Evolutionary conservation across 176 grass and related monocot species (phyloP), one percentile per base, ranked within the genome.

Genomic region (Carex kokanica): DNA sequence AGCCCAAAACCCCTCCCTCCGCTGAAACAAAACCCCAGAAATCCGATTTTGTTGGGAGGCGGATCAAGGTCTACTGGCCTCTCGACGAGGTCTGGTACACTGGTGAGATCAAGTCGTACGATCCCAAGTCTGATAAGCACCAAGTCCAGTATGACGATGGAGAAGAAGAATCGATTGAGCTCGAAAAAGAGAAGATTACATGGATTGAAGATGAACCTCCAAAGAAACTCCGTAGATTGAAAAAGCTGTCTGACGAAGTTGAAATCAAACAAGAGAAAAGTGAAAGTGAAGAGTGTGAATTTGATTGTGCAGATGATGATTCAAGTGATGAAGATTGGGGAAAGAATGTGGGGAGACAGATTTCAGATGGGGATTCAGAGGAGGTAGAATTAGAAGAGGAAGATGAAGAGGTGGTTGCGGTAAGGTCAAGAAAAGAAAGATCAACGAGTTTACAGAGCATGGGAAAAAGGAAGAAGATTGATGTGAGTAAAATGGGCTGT

Each of bases 41-140:
- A 47, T 78, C 58, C 15, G 92, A 93, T 51, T 90, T 64, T 66
- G 80, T 95, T 43, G 92, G 95, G 34, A 78, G 78, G 87, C 82
- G 89, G 79, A 80, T 98, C 79, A 92, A 87, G 82, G 92, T 98
- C 23, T 95, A 91, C 79, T 98, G 92, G 95, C 89, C 92, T 13
- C 87, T 95, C 53, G 95, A 98, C 53, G 80, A 98, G 63, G 75
- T 82, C 71, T 98, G 95, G 95, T 95, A 98, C 64, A 60, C 72
- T 60, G 92, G 92, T 49, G 23, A 34, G 69, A 83, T 98, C 38
- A 88, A 88, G 10, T 86, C 90, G 71, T 95, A 92, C 79, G 88
- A 93, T 43, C 64, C 17, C 24, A 55, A 4, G 21, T 87, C 87
- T 18, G 14, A 78, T 17, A 92, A 78, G 82, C 91, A 98, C 84